Conservation (phyloP, 2,329 filamentous ascomycete species). For the Pseudonectria foliicola region DNA sequence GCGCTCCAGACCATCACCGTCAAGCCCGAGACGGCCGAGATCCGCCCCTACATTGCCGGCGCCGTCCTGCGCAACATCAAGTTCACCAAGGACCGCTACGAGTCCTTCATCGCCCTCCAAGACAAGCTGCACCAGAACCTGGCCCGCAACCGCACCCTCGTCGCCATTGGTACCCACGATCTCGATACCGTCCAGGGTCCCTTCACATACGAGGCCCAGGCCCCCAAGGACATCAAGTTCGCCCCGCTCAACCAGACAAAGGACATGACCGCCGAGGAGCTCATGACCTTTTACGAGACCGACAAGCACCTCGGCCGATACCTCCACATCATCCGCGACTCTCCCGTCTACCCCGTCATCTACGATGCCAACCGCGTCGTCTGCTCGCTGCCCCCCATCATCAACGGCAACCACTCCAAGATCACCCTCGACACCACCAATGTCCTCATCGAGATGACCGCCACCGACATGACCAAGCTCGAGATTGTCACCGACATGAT, state of each 20-base stretch:
- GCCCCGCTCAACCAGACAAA: constrained; percentile 83
- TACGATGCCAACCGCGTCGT: constrained; percentile 82
- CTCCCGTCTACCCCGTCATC: constrained; percentile 91
- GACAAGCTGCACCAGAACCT: constrained; percentile 98
- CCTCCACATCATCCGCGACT: constrained; percentile 90
- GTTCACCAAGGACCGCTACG: constrained; percentile 86
- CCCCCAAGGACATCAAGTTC: constrained; percentile 90
- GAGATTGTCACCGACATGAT: constrained; percentile 95
- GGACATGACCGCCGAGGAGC: constrained; percentile 76
- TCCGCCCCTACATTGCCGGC: constrained; percentile 82
- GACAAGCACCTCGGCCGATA: constrained; percentile 88
- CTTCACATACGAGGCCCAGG: constrained; percentile 90
- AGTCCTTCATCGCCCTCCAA: constrained; percentile 95
- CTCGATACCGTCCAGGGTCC: constrained; percentile 88
- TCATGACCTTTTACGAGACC: constrained; percentile 94
- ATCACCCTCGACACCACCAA: constrained; percentile 88
- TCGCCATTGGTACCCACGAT: constrained; percentile 97
- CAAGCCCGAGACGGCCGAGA: constrained; percentile 62
- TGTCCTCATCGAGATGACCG: constrained; percentile 94
- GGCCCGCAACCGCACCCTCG: constrained; percentile 83
- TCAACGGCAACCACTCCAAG: constrained; percentile 96
- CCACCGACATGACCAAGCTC: constrained; percentile 90
- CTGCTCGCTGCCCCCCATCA: constrained; percentile 92
- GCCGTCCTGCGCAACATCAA: constrained; percentile 85
- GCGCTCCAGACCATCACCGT: constrained; percentile 77